phyloP scores from a whole-genome alignment of 495 filamentous ascomycete species.

The Lasiosphaeriaceae sp. region DNA sequence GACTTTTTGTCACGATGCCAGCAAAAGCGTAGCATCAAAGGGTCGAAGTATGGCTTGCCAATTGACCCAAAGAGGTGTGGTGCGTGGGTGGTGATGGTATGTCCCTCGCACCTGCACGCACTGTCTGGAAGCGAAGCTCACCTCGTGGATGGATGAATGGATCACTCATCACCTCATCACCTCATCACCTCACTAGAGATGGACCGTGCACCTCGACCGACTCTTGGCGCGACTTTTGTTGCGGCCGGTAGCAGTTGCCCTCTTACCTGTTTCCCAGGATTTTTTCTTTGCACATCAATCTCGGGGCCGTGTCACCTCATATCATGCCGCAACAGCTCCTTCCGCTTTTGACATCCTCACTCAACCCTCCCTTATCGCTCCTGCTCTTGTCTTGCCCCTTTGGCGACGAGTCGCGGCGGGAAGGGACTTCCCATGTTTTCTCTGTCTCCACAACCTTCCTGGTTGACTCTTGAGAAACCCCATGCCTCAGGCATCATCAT shows the following conservation, averaged over 20 bases:
- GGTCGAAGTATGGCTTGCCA: neutral
- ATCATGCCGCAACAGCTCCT: constrained; percentile 2
- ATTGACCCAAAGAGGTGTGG: neutral
- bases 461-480: too few species aligned
- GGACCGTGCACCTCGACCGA: neutral
- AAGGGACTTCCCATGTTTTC: too few species aligned
- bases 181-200: too few species aligned
- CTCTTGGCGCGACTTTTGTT: neutral
- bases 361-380: neutral
- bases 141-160: too few species aligned
- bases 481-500: too few species aligned
- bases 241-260: neutral
- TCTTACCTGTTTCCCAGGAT: neutral
- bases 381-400: too few species aligned
- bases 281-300: neutral
- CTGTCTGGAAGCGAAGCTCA: neutral
- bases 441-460: too few species aligned
- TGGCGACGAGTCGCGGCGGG: too few species aligned
- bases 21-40: neutral
- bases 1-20: neutral
- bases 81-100: too few species aligned
- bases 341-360: neutral
- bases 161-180: too few species aligned
- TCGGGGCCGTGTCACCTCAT: neutral
- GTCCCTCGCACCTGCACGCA: neutral